These are phyloP conservation scores for Scheffersomyces amazonensis DNA, from an alignment of 805 yeast species.

Conservation along the genomic window DNA sequence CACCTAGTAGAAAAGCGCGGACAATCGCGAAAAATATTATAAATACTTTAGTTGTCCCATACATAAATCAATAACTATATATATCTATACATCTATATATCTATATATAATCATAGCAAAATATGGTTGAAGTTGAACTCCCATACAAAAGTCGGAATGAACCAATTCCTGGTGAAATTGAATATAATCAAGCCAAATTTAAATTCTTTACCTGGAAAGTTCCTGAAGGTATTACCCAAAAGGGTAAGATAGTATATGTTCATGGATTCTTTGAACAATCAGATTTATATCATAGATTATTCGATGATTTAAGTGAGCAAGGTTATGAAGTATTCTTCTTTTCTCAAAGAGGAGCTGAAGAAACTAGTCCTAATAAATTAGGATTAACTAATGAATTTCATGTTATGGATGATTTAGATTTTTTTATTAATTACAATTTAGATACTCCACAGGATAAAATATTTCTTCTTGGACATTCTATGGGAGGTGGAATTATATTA, in stretches of 20 bases:
- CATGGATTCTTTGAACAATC: conserved; percentile 74
- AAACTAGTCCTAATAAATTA: conserved; percentile 52
- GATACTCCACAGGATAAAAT: conserved; percentile 37
- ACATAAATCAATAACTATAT: too few relatives aligned
- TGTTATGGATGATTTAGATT: conserved; percentile 59
- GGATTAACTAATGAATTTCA: conserved; percentile 59
- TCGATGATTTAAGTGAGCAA: conserved; percentile 46
- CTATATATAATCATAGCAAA: too few relatives aligned
- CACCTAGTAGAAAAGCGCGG: too few relatives aligned
- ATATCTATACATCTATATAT: too few relatives aligned
- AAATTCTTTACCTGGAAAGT: conserved; percentile 40
- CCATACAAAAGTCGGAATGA: conserved; percentile 34
- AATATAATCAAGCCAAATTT: conserved; percentile 38
- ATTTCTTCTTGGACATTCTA: conserved; percentile 65
- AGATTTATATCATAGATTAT: conserved; percentile 45
- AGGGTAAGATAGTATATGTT: conserved; percentile 57
- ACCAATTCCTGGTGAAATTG: conserved; percentile 27
- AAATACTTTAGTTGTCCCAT: too few relatives aligned
- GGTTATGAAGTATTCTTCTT: conserved; percentile 70
- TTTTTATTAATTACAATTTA: conserved; percentile 46
- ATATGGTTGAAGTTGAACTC: conserved; percentile 10
- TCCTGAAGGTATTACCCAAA: conserved; percentile 28
- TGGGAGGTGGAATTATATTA: conserved; percentile 76
- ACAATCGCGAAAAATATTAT: too few relatives aligned
- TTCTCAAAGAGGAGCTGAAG: conserved; percentile 78